Evolutionary conservation across 73 alveolate genomes (phyloP).

Genomic region (Blepharisma stoltei): DNA sequence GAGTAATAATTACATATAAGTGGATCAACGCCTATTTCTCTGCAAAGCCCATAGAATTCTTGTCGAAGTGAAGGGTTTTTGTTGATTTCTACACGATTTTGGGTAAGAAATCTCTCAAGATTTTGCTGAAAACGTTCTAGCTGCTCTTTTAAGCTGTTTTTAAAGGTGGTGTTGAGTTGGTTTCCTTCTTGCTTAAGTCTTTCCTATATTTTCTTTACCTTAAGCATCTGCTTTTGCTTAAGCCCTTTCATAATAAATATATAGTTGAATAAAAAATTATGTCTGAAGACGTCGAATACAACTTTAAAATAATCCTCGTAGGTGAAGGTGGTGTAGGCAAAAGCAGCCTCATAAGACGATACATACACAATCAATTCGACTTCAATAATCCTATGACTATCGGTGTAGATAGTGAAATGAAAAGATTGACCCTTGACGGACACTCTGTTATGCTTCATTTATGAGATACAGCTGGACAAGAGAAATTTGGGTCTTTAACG

Average conservation of each 20-base stretch:
- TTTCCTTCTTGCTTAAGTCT: no score
- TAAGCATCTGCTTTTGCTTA: no score
- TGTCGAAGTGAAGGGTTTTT: conserved; percentile 20
- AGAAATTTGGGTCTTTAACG: conserved; percentile 58
- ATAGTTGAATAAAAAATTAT: not conserved
- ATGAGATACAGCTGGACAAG: conserved; percentile 82
- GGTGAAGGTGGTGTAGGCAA: conserved; percentile 24
- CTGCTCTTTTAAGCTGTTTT: conserved; percentile 6
- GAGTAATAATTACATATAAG: conserved; percentile 7
- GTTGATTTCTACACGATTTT: conserved; percentile 24
- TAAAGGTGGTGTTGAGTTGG: not conserved
- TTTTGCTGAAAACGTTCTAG: conserved; percentile 7
- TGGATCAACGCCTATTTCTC: conserved; percentile 30
- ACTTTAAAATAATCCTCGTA: conserved; percentile 6
- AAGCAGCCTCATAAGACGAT: not conserved
- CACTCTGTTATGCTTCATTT: conserved; percentile 48
- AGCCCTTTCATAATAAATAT: no score
- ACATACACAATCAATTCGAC: conserved; percentile 48
- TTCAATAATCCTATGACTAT: conserved; percentile 56
- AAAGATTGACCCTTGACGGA: conserved; percentile 42
- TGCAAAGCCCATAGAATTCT: not conserved
- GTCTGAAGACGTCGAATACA: conserved; percentile 21
- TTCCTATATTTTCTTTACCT: no score
- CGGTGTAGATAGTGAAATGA: conserved; percentile 64
- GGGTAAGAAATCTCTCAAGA: conserved; percentile 7